phyloP scores from a whole-genome alignment of 2,329 filamentous ascomycete genomes.

The Dactylellina parvicollis region DNA sequence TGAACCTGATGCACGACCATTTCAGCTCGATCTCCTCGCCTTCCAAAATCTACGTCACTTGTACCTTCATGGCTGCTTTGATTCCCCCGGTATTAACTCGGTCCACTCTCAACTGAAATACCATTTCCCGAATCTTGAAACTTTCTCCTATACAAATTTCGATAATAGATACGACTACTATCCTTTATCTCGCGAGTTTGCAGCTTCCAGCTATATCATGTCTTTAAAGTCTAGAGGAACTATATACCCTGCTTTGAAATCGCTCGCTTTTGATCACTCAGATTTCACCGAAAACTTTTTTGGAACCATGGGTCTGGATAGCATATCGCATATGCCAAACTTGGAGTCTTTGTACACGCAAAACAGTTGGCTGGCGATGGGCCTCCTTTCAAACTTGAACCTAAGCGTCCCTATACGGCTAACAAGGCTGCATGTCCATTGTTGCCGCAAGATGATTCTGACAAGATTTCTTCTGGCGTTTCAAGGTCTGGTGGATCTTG shows the following conservation, averaged over 20 bases:
- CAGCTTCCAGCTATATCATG: not conserved
- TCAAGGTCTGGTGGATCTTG: conserved; percentile 23
- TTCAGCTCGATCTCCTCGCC: not conserved
- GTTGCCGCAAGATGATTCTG: not conserved
- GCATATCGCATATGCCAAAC: conserved; percentile 33
- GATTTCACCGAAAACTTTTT: not conserved
- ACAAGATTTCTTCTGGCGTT: conserved; percentile 18
- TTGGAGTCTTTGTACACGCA: conserved; percentile 3
- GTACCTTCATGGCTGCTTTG: not conserved
- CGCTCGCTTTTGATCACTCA: not conserved
- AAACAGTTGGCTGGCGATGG: not conserved
- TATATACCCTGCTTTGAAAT: conserved; percentile 3
- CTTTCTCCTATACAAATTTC: not conserved
- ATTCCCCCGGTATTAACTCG: not conserved
- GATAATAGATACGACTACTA: too few species aligned
- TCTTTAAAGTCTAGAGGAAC: not conserved
- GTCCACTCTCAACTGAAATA: not conserved
- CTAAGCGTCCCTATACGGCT: conserved; percentile 8
- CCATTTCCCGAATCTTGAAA: conserved; percentile 9
- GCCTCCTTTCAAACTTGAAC: not conserved
- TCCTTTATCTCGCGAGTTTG: too few species aligned
- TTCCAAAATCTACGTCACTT: conserved; percentile 15
- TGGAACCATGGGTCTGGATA: not conserved
- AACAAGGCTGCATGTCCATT: conserved; percentile 13
- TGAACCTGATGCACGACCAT: not conserved